Evolutionary conservation across 2,329 filamentous ascomycete species (phyloP).

Genomic region (Cercospora sp.): DNA sequence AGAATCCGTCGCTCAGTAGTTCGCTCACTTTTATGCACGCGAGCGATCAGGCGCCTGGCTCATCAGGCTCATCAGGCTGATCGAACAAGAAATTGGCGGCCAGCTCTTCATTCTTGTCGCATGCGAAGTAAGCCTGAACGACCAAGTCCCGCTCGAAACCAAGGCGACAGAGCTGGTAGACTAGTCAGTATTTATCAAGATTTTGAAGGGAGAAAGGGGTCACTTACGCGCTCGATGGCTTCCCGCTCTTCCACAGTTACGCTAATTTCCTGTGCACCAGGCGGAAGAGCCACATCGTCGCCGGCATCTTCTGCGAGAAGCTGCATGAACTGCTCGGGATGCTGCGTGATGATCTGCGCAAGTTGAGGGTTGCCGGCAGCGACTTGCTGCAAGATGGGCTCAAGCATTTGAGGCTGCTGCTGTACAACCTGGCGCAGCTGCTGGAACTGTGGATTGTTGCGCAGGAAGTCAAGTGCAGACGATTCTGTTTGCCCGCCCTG

Average conservation of each 20-base stretch:
- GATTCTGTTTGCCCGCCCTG: slow-evolving; percentile 53
- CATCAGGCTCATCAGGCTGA: slow-evolving; percentile 73
- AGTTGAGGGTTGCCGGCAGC: slow-evolving; percentile 93
- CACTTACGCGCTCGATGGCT: slow-evolving; percentile 86
- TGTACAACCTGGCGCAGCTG: slow-evolving; percentile 96
- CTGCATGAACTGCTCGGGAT: slow-evolving; percentile 90
- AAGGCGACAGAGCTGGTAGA: slow-evolving; percentile 74
- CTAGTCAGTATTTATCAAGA: neutral
- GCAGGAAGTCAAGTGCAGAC: slow-evolving; percentile 82
- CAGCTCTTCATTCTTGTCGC: slow-evolving; percentile 98
- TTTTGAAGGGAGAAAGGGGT: neutral
- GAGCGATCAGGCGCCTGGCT: slow-evolving; percentile 23
- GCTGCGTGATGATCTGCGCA: slow-evolving; percentile 84
- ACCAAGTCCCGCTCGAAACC: slow-evolving; percentile 91
- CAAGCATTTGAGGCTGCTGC: slow-evolving; percentile 96
- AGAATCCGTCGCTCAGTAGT: neutral
- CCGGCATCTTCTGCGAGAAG: slow-evolving; percentile 81
- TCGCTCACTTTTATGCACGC: neutral
- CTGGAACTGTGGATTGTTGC: slow-evolving; percentile 96
- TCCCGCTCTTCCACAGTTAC: slow-evolving; percentile 96
- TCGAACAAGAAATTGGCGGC: slow-evolving; percentile 98
- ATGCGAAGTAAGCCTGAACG: slow-evolving; percentile 98
- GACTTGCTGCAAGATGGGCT: slow-evolving; percentile 95
- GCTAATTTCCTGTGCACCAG: slow-evolving; percentile 82
- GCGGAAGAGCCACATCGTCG: slow-evolving; percentile 80